Base-by-base conservation (phyloP, 192 early-diverging fungal genomes). In the Backusella australiensis region DNA sequence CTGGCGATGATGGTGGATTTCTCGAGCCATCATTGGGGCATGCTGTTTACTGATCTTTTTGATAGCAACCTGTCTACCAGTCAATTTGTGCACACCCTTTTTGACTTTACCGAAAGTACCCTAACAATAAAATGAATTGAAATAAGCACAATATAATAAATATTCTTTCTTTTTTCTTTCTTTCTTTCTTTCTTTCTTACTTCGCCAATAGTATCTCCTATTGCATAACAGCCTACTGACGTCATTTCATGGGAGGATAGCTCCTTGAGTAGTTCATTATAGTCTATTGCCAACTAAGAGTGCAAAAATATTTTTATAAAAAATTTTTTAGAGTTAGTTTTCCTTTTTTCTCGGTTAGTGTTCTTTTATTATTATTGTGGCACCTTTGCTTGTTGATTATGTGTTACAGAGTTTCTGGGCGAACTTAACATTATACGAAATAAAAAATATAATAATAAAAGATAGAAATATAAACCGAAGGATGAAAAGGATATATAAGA, bases 81-180 rank as follows among this genome's bases (percentile, higher is more conserved):
- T 91, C 26, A 91, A 72, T 65, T 83, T 84, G 74, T 91, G 90
- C 1, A 75, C 85, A 29, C 86, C 90, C 21, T 87, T 77, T 74
- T 91, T 91, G 38, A 91, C 90, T 81, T 91, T 90, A 74, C 90
- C 90, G 77, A 84, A 91, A 19, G 88, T 86, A 21, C 90, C 90
- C 88, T 75, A 75, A 56, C 15, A 9, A 41, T 41, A 34, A 6
- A 4, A 17, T 46, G 17, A 21, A 49, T n/a, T 21, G 46, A 56
- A 52, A 70, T 15, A 9, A 67, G 21, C 5, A 39, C 56, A 23
- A 4, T 56, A 23, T 21, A 23, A 23, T 56, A 6, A 63, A 12
- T 63, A 17, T 17, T 8, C 12, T 19, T 26, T 69, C 12, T 6
- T 49, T 49, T 6, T 49, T 49, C 15, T 12, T 6, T 68, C 56